Percentiles rank a stretch among this genome's conserved stretches.
These are phyloP conservation scores for Candida easanensis DNA, from an alignment of 805 yeast genomes.

Conservation along the genomic window DNA sequence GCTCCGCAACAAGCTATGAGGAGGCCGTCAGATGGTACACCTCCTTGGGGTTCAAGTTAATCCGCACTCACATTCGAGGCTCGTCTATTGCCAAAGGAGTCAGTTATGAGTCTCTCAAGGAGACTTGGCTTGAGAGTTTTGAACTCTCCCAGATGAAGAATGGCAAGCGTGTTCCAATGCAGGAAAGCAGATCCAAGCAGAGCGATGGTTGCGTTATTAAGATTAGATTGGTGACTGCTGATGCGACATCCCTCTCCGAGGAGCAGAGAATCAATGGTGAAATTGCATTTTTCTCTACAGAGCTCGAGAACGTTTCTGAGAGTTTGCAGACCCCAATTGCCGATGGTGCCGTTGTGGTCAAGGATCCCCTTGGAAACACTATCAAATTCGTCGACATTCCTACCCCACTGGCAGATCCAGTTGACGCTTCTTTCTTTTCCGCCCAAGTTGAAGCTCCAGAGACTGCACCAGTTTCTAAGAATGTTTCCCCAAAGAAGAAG, in stretches of 20 bases:
- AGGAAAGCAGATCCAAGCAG: conserved; percentile 38
- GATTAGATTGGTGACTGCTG: conserved; percentile 35
- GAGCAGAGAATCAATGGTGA: conserved; percentile 33
- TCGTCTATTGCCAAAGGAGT: conserved; percentile 47
- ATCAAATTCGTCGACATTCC: conserved; percentile 35
- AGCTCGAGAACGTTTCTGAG: conserved; percentile 29
- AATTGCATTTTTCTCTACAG: conserved; percentile 40
- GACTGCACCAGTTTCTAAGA: not conserved
- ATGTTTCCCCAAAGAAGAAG: conserved; percentile 29
- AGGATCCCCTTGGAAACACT: conserved; percentile 66
- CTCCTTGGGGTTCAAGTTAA: conserved; percentile 56
- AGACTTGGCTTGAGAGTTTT: conserved; percentile 70
- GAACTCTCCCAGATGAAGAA: conserved; percentile 54
- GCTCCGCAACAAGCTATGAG: conserved; percentile 43
- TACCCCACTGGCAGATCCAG: conserved; percentile 18
- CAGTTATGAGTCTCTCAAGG: conserved; percentile 63
- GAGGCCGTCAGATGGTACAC: conserved; percentile 55
- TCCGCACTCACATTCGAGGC: conserved; percentile 56
- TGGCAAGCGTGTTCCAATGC: conserved; percentile 58
- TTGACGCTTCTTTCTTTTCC: conserved; percentile 19
- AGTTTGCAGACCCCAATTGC: conserved; percentile 18
- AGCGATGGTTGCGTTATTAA: conserved; percentile 47
- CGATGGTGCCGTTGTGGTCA: conserved; percentile 27
- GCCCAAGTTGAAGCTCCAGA: conserved; percentile 4
- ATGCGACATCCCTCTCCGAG: conserved; percentile 18